Conservation (phyloP, 2,329 filamentous ascomycete genomes). For the Neonectria ditissima region DNA sequence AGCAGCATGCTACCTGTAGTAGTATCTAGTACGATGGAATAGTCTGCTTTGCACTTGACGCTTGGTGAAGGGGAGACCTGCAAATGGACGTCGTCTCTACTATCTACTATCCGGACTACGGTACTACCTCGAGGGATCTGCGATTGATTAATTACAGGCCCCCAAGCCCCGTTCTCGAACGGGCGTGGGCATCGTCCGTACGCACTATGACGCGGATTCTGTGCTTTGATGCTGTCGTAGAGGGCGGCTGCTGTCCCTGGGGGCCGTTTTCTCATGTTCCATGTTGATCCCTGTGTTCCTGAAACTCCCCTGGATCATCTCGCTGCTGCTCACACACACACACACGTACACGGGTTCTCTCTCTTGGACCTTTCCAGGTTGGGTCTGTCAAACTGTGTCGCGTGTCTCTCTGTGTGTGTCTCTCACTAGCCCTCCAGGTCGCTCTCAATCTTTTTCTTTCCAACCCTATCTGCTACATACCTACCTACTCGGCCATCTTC, state of each 20-base stretch:
- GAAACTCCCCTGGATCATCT: constrained; percentile 45
- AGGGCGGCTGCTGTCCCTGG: constrained; percentile 24
- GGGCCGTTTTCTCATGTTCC: constrained; percentile 24
- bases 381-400: not conserved
- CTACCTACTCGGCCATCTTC: constrained; percentile 20
- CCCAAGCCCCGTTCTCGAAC: not conserved
- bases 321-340: too few relatives aligned
- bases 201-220: constrained; percentile 20
- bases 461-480: constrained; percentile 19
- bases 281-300: constrained; percentile 46
- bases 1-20: too few relatives aligned
- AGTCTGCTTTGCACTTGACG: too few relatives aligned
- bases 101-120: too few relatives aligned
- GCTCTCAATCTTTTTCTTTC: constrained; percentile 8
- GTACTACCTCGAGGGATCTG: constrained; percentile 13
- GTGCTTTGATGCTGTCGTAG: constrained; percentile 18
- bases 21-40: too few relatives aligned
- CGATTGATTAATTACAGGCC: constrained; percentile 19
- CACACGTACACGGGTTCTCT: constrained; percentile 1
- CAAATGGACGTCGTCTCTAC: constrained; percentile 3
- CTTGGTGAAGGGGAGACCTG: not conserved
- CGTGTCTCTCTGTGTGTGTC: constrained; percentile 25
- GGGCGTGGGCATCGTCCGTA: constrained; percentile 4
- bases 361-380: constrained; percentile 3
- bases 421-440: not conserved